These are phyloP conservation scores for Cutaneotrichosporon cavernicola DNA, from an alignment of 1,284 basidiomycete genomes.

Conservation along the genomic window DNA sequence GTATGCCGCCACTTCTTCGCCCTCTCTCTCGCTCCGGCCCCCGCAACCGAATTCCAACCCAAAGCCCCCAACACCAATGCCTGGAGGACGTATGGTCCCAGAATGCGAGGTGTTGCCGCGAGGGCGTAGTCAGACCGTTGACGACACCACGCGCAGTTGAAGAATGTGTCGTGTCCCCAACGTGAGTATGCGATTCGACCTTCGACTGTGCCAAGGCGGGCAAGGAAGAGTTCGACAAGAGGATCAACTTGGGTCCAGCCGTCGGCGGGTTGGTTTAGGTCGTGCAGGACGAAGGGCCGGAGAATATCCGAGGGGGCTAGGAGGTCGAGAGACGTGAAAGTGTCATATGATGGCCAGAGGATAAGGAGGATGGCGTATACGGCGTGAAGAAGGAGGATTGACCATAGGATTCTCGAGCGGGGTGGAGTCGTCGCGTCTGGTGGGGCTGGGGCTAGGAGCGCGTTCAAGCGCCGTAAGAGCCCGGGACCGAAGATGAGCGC, in stretches of 20 bases:
- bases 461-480: background rate
- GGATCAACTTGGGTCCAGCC: background rate
- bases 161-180: constrained; percentile 37
- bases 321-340: constrained; percentile 32
- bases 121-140: constrained; percentile 31
- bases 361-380: background rate
- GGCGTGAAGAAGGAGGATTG: background rate
- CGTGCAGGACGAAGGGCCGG: constrained; percentile 17
- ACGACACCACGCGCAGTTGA: constrained; percentile 41
- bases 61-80: constrained; percentile 33
- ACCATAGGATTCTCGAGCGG: background rate
- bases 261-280: background rate
- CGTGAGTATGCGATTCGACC: constrained; percentile 36
- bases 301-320: constrained; percentile 27
- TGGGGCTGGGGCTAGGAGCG: background rate
- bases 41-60: constrained; percentile 24
- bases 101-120: constrained; percentile 29
- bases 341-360: constrained; percentile 33
- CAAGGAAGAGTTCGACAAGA: constrained; percentile 32
- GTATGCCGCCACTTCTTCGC: constrained; percentile 26
- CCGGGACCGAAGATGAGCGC: constrained; percentile 1
- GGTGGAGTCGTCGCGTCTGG: background rate
- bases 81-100: constrained; percentile 31
- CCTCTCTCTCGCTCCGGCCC: constrained; percentile 19
- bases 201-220: constrained; percentile 31